Evolutionary conservation across 2,329 filamentous ascomycete genomes (phyloP), one percentile per base, ranked within the genome.

Genomic region (Sclerotinia borealis): DNA sequence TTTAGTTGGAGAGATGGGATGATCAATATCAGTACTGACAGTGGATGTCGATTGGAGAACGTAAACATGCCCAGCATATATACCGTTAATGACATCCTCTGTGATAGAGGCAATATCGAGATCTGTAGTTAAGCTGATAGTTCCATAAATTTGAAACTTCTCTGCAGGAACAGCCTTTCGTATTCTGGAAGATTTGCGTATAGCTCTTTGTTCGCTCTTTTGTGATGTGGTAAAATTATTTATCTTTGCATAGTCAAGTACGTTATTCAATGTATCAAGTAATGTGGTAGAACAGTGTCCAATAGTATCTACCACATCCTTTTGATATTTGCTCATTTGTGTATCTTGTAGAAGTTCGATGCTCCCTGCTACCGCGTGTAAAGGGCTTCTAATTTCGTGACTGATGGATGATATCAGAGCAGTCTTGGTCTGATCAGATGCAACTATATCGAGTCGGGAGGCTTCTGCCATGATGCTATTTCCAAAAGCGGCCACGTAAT

Each of bases 371-470:
- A 85, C 83, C 2, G 82, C 83, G 63, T 85, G 82, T 2, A 85
- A 70, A 0, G 83, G 83, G 9, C 79, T 83, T 47, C 83, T 76
- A 4, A 85, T 70, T 60, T 85, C 83, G 67, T 85, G 83, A 48
- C 80, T 83, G 65, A 85, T 83, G 31, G 79, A 83, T 1, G 80
- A 81, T 39, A 85, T 83, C 63, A 85, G 84, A 7, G 82, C 81
- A 0, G 79, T 79, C 67, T 85, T 85, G 22, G 81, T 79, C 9
- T 74, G 75, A 61, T 81, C 78, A 9, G 77, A 78, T 34, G 77
- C 78, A 11, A 79, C 69, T 1, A 80, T 80, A 59, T 84, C 80
- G 36, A 84, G 74, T 22, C 81, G 77, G 1, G 78, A 78, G 1
- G 84, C 73, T 65, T 85, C 80, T 15, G 78, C 79, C 77, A 85